Evolutionary conservation across 352 stramenopile genomes (phyloP).

Genomic region (Globisporangium uncinulatum): DNA sequence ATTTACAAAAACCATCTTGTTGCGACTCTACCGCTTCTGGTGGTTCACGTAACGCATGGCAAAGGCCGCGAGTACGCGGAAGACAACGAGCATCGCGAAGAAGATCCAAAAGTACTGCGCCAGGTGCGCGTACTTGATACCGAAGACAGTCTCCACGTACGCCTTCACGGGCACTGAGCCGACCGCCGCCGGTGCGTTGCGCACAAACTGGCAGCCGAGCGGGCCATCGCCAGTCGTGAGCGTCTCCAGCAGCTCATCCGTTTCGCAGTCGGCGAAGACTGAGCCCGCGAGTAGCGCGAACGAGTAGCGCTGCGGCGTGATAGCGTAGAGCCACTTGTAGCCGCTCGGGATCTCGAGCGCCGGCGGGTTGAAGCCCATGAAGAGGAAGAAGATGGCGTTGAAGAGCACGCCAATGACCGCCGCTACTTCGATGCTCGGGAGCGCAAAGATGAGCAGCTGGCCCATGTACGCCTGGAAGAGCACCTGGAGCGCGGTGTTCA

Average conservation of each 20-base stretch:
- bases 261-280: conserved; percentile 26
- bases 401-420: conserved; percentile 29
- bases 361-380: conserved; percentile 41
- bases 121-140: conserved; percentile 42
- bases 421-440: conserved; percentile 35
- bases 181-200: conserved; percentile 35
- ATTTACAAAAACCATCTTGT: too few species aligned
- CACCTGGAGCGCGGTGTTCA: conserved; percentile 54
- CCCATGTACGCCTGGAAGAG: conserved; percentile 50
- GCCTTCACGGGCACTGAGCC: conserved; percentile 35
- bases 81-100: conserved; percentile 37
- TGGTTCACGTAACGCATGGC: conserved; percentile 16
- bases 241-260: conserved; percentile 10
- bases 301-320: conserved; percentile 27
- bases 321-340: conserved; percentile 42
- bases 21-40: conserved; percentile 10
- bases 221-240: conserved; percentile 9
- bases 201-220: conserved; percentile 51
- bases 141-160: conserved; percentile 59
- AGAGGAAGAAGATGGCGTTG: conserved; percentile 46
- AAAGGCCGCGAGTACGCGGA: conserved; percentile 46
- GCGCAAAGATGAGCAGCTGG: conserved; percentile 59
- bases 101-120: conserved; percentile 38
- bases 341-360: conserved; percentile 20
- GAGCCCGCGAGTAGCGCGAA: conserved; percentile 20